Percentiles rank a stretch among this genome's conserved stretches.
Conservation (phyloP, 495 filamentous ascomycete species). For the Thermothielavioides terrestris region DNA sequence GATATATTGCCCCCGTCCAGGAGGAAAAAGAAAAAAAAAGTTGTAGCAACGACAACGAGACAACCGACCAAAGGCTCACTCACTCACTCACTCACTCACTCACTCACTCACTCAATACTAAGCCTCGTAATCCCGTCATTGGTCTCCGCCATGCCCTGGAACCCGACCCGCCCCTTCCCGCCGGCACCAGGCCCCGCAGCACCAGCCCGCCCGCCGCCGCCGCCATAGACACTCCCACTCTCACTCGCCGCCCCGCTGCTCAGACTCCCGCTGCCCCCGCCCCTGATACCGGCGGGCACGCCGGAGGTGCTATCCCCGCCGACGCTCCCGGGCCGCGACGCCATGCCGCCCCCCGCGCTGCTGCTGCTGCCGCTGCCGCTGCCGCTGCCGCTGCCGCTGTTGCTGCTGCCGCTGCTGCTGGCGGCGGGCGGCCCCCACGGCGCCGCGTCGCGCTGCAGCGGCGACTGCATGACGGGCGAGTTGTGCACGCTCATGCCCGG, state of each 20-base stretch:
- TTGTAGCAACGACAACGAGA: too few species aligned
- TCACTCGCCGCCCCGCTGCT: conserved; percentile 1
- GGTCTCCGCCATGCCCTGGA: conserved; percentile 94
- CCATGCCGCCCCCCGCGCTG: not conserved
- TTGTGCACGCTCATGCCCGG: conserved; percentile 88
- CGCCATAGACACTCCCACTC: not conserved
- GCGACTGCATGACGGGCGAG: conserved; percentile 79
- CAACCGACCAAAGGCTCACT: not conserved
- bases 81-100: not conserved
- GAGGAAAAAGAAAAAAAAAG: too few species aligned
- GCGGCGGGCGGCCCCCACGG: conserved; percentile 50
- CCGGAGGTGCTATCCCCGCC: conserved; percentile 37
- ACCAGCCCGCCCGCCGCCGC: not conserved
- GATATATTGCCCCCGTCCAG: too few species aligned
- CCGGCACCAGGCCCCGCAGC: not conserved
- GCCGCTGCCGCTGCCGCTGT: conserved; percentile 13
- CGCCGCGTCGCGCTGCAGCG: conserved; percentile 57
- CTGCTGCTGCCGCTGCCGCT: conserved; percentile 15
- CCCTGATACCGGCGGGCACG: conserved; percentile 21
- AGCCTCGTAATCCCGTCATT: conserved; percentile 95
- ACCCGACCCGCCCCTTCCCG: conserved; percentile 52
- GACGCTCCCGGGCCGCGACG: conserved; percentile 49
- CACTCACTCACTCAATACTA: conserved; percentile 44
- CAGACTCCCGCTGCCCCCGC: conserved; percentile 17
- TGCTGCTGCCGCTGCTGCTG: conserved; percentile 14